A percentile compares a stretch with the other conserved stretches of the same genome.
Conservation (phyloP, 1,139 yeast species). For the Candida tetrigidarum region DNA sequence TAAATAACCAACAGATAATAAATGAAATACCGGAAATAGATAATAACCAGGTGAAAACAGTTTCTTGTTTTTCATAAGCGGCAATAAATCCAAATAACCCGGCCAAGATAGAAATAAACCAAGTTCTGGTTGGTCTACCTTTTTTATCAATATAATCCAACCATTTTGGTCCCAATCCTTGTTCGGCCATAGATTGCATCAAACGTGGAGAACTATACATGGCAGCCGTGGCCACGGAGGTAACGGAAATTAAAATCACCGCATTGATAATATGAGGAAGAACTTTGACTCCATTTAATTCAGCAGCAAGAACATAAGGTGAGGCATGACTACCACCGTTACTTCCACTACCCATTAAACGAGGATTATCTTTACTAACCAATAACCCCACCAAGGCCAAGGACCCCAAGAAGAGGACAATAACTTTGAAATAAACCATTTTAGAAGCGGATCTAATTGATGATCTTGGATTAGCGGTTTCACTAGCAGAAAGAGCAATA, state of each 20-base stretch:
- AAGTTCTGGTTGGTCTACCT: constrained; percentile 40
- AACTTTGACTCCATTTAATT: constrained; percentile 32
- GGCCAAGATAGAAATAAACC: constrained; percentile 20
- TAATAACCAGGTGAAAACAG: constrained; percentile 29
- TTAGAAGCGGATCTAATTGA: constrained; percentile 39
- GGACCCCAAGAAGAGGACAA: constrained; percentile 34
- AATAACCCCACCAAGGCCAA: constrained; percentile 35
- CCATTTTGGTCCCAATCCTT: constrained; percentile 35
- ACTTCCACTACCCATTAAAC: constrained; percentile 23
- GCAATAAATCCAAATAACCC: constrained; percentile 30
- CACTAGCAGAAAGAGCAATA: constrained; percentile 40
- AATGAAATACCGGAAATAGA: constrained; percentile 30
- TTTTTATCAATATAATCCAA: constrained; percentile 35
- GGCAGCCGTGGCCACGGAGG: constrained; percentile 40
- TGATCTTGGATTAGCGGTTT: constrained; percentile 33
- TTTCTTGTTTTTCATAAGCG: constrained; percentile 23
- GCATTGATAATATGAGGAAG: constrained; percentile 37
- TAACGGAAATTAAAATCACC: constrained; percentile 36
- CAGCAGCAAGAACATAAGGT: constrained; percentile 46
- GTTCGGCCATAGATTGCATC: constrained; percentile 38
- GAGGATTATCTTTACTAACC: constrained; percentile 30
- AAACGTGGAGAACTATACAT: constrained; percentile 40
- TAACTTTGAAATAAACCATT: constrained; percentile 39
- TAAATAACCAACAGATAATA: constrained; percentile 33
- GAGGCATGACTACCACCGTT: constrained; percentile 36